Evolutionary conservation across 2,329 filamentous ascomycete species (phyloP), one percentile per base, ranked within the genome.

Genomic region (Colletotrichum brevisporum): DNA sequence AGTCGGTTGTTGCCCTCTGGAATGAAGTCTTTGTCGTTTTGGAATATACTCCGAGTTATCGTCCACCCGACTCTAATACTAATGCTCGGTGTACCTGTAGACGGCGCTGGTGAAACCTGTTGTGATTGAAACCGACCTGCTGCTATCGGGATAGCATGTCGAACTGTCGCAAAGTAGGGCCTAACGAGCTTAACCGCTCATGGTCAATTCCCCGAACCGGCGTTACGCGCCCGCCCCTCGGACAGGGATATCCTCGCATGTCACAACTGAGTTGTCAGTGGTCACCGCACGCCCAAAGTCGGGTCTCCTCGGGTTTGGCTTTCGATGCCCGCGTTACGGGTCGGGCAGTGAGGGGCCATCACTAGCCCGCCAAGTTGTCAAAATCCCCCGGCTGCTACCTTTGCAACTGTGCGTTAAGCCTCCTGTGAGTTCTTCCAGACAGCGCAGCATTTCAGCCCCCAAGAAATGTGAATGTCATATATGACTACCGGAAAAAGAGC

Each of bases 221-320:
- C 39, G 39, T 39, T 15, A 26, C 41, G 41, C 12, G 41, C 4
- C 27, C 41, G 41, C 41, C 13, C 53, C 60, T 50, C 48, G 39
- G 48, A 48, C 65, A 68, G 54, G 53, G 60, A 24, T 64, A 31
- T 58, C 47, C 60, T 58, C 54, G 65, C 31, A 48, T 58, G 39
- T 10, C 47, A 58, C 47, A 47, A 48, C 10, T 45, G 47, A 57
- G 12, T 59, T 58, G 45, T 53, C 21, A 57, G 12, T 59, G 53
- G 45, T 53, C 21, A 53, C 53, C 47, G 59, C 6, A 36, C 27
- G 26, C 52, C 59, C 57, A 31, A 31, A 61, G 56, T 61, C 56
- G 57, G 63, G 55, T 50, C 41, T 51, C 53, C 26, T 52, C 48
- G 57, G 51, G 16, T 26, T 31, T 31, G 27, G 39, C 16, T 9